phyloP scores from a whole-genome alignment of 2,329 filamentous ascomycete genomes.

The Sclerotinia spermophila region DNA sequence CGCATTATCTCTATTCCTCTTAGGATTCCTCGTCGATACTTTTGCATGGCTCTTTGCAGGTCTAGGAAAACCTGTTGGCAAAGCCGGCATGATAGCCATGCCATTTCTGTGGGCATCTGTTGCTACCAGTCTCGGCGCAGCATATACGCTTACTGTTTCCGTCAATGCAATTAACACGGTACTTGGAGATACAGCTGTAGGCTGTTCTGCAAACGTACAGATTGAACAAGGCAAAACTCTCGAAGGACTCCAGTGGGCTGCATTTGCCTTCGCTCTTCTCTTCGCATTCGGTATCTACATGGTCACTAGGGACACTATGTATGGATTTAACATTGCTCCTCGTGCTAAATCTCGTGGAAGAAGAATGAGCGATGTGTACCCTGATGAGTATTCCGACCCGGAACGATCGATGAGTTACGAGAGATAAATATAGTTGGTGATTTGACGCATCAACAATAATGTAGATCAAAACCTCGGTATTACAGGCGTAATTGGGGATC shows the following conservation, averaged over 20 bases:
- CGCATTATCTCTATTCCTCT: background rate
- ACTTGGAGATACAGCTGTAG: background rate
- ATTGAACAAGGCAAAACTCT: slow-evolving; percentile 8
- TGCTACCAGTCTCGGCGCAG: slow-evolving; percentile 6
- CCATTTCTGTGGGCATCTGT: slow-evolving; percentile 11
- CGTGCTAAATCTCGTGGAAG: slow-evolving; percentile 6
- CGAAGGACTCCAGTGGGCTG: slow-evolving; percentile 11
- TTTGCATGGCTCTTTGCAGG: slow-evolving; percentile 13
- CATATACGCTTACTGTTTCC: slow-evolving; percentile 5
- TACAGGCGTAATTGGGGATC: background rate
- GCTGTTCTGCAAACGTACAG: slow-evolving; percentile 9
- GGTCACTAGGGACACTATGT: slow-evolving; percentile 11
- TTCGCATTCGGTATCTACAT: slow-evolving; percentile 13
- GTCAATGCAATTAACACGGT: slow-evolving; percentile 14
- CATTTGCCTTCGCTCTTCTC: slow-evolving; percentile 5
- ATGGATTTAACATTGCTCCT: slow-evolving; percentile 12
- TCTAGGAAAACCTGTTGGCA: slow-evolving; percentile 1
- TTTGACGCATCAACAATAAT: background rate
- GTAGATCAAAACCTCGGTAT: background rate
- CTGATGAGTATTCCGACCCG: background rate
- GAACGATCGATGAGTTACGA: slow-evolving; percentile 4
- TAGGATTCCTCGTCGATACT: slow-evolving; percentile 9
- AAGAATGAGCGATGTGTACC: slow-evolving; percentile 1
- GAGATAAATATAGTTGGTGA: background rate
- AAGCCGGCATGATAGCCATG: background rate